Evolutionary conservation across 495 filamentous ascomycete genomes (phyloP).

Genomic region (Hypoxylon fragiforme): DNA sequence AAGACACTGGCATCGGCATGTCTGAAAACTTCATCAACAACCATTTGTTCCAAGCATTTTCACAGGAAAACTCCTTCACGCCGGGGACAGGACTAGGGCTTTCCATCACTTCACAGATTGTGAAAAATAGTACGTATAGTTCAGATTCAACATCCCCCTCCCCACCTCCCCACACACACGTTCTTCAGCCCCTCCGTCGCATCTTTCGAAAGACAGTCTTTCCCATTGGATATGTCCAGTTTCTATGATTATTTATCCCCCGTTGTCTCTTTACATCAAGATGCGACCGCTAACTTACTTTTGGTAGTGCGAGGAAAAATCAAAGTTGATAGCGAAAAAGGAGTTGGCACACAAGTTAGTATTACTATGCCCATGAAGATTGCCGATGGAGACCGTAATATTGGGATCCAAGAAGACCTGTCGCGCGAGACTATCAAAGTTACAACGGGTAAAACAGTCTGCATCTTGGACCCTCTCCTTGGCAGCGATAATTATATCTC

Average conservation of each 20-base stretch:
- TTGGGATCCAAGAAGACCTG: slow-evolving; percentile 3
- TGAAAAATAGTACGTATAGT: no score
- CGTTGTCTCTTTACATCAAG: no score
- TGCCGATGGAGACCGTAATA: background rate
- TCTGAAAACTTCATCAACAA: slow-evolving; percentile 67
- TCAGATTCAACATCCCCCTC: no score
- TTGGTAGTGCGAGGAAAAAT: slow-evolving; percentile 66
- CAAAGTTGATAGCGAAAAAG: slow-evolving; percentile 54
- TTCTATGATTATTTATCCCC: no score
- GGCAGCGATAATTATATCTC: background rate
- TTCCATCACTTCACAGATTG: slow-evolving; percentile 68
- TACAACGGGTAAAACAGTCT: slow-evolving; percentile 18
- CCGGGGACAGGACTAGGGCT: slow-evolving; percentile 72
- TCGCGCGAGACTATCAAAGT: slow-evolving; percentile 8
- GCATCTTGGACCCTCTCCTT: slow-evolving; percentile 14
- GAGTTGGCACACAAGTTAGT: slow-evolving; percentile 28
- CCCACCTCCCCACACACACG: no score
- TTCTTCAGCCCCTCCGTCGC: no score
- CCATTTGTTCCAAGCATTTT: slow-evolving; percentile 68
- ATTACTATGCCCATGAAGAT: slow-evolving; percentile 24
- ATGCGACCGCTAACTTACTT: no score
- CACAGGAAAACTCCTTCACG: slow-evolving; percentile 68
- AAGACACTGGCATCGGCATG: slow-evolving; percentile 72
- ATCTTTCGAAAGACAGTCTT: no score
- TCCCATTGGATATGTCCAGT: no score